Conservation (phyloP, 2,329 filamentous ascomycete genomes). For the Fusarium sp. region DNA sequence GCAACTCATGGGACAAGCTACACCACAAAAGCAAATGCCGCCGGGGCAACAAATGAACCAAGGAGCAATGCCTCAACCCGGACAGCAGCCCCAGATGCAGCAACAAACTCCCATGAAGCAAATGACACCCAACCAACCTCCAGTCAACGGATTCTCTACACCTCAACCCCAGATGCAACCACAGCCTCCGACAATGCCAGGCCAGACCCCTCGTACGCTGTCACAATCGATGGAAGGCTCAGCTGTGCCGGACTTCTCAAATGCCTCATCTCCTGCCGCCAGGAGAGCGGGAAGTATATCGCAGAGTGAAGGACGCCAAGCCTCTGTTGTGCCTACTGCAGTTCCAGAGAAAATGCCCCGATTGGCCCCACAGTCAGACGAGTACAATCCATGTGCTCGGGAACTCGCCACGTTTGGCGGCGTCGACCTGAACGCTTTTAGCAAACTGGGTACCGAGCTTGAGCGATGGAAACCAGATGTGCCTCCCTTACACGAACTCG, state of each 20-base stretch:
- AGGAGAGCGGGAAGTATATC: constrained; percentile 57
- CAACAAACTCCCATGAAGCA: constrained; percentile 57
- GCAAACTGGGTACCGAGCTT: constrained; percentile 74
- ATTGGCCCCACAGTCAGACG: constrained; percentile 60
- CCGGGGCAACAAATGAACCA: constrained; percentile 49
- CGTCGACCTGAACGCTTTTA: constrained; percentile 74
- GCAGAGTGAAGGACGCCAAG: constrained; percentile 50
- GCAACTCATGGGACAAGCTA: constrained; percentile 43
- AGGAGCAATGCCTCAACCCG: constrained; percentile 54
- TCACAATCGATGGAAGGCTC: constrained; percentile 62
- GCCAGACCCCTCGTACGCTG: constrained; percentile 61
- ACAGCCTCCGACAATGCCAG: constrained; percentile 42
- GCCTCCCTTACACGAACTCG: constrained; percentile 81
- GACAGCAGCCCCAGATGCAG: constrained; percentile 46
- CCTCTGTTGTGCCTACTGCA: constrained; percentile 33
- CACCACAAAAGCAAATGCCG: constrained; percentile 54
- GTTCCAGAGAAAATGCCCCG: constrained; percentile 52
- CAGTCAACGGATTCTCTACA: constrained; percentile 54
- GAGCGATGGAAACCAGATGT: constrained; percentile 77
- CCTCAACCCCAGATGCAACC: constrained; percentile 48
- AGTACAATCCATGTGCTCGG: constrained; percentile 67
- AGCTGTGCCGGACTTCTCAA: constrained; percentile 55
- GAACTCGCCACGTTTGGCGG: constrained; percentile 75
- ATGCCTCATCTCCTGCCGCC: constrained; percentile 59
- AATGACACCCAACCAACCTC: constrained; percentile 55